Percentiles rank a stretch among this genome's conserved stretches.
Conservation (phyloP, 2,329 filamentous ascomycete genomes). For the Fusarium sp. region DNA sequence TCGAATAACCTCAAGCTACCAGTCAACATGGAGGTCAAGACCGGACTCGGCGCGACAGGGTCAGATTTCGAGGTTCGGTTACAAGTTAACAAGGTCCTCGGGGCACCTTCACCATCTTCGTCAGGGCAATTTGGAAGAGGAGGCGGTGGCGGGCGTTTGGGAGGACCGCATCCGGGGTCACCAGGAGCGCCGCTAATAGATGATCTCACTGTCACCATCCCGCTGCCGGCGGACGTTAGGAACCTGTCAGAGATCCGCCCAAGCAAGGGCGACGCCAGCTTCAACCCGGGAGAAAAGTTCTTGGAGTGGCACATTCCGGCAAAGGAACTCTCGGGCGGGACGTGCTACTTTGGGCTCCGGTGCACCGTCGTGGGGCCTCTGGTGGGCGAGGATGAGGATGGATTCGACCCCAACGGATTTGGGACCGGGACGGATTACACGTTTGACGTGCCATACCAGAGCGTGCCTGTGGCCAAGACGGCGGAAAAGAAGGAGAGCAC, state of each 20-base stretch:
- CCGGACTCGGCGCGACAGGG: constrained; percentile 80
- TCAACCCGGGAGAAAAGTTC: constrained; percentile 78
- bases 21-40: constrained; percentile 85
- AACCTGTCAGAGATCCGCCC: constrained; percentile 88
- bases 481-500: constrained; percentile 51
- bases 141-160: constrained; percentile 58
- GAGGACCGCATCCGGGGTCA: constrained; percentile 66
- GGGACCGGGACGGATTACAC: constrained; percentile 67
- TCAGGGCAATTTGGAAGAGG: constrained; percentile 60
- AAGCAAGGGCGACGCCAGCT: constrained; percentile 86
- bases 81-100: constrained; percentile 77
- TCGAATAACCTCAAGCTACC: constrained; percentile 83
- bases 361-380: constrained; percentile 83
- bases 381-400: constrained; percentile 65
- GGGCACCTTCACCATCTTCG: constrained; percentile 54
- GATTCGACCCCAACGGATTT: constrained; percentile 66
- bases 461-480: constrained; percentile 54
- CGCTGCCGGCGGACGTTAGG: constrained; percentile 83
- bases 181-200: constrained; percentile 77
- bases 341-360: constrained; percentile 80
- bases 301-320: constrained; percentile 88
- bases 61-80: constrained; percentile 92
- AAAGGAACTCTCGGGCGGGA: constrained; percentile 80
- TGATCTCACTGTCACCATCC: constrained; percentile 83
- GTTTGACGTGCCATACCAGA: constrained; percentile 73